Percentiles rank a stretch among this genome's conserved stretches.
Conservation (phyloP, 768 basidiomycete species). For the Leccinum uliginosum region DNA sequence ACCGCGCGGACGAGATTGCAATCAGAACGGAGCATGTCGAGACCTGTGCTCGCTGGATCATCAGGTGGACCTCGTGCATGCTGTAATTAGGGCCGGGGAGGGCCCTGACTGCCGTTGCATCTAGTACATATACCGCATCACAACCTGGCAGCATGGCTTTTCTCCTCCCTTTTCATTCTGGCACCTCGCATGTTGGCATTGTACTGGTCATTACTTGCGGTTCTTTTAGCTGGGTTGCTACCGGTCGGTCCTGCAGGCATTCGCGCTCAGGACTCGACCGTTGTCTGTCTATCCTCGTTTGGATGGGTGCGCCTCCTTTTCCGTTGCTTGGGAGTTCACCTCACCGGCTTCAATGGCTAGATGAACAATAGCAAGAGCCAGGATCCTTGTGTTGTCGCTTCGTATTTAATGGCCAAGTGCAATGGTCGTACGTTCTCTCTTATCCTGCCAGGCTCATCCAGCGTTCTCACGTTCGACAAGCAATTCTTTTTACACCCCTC, state of each 20-base stretch:
- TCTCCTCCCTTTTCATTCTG: slow-evolving; percentile 6
- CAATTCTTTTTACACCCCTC: slow-evolving; percentile 33
- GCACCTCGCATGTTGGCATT: background rate
- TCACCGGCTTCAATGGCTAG: slow-evolving; percentile 7
- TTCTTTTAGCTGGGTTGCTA: slow-evolving; percentile 17
- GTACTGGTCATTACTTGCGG: slow-evolving; percentile 13
- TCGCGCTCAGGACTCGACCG: slow-evolving; percentile 23
- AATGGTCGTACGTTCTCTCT: slow-evolving; percentile 35
- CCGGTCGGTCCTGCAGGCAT: slow-evolving; percentile 9
- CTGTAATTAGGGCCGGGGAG: slow-evolving; percentile 11
- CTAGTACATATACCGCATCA: background rate
- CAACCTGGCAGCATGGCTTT: background rate
- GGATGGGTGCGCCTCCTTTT: slow-evolving; percentile 24
- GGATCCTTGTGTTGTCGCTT: slow-evolving; percentile 43
- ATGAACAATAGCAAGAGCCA: slow-evolving; percentile 42
- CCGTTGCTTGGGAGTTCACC: background rate
- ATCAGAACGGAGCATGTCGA: too few species aligned
- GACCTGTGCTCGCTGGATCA: background rate
- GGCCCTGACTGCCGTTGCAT: background rate
- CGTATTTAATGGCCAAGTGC: slow-evolving; percentile 41
- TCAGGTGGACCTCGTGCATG: background rate
- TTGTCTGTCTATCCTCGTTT: slow-evolving; percentile 17
- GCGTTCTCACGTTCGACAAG: slow-evolving; percentile 24
- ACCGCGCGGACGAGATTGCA: too few species aligned
- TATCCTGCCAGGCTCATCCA: slow-evolving; percentile 1